A percentile compares a stretch with the other conserved stretches of the same genome.
Evolutionary conservation across 305 asterid species (phyloP).

Genomic region (Fraxinus dipetala): DNA sequence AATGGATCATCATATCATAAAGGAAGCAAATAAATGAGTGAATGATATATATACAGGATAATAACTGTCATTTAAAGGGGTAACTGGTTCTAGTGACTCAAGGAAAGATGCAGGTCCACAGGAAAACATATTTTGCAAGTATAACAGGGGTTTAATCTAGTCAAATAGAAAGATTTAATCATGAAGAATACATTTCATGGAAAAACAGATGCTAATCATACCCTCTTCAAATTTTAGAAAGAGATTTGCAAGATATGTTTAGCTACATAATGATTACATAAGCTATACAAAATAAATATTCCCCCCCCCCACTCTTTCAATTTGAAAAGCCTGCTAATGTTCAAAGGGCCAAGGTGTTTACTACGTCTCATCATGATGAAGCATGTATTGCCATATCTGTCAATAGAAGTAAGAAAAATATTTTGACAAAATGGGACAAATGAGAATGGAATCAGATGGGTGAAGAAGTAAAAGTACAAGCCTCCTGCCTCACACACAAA

Average conservation of each 20-base stretch:
- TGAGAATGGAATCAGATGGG: constrained; percentile 1
- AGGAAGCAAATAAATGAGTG: constrained; percentile 15
- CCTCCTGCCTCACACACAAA: neutral
- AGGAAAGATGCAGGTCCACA: neutral
- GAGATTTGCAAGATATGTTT: neutral
- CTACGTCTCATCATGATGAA: neutral
- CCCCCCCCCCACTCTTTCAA: neutral
- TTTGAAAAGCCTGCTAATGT: neutral
- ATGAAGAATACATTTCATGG: neutral
- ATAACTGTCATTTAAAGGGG: constrained; percentile 6
- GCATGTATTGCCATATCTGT: neutral
- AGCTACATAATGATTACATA: neutral
- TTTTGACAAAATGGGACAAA: neutral
- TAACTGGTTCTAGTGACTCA: neutral
- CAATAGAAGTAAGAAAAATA: neutral
- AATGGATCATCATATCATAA: constrained; percentile 28
- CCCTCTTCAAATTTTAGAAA: neutral
- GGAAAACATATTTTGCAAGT: neutral
- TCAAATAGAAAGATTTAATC: neutral
- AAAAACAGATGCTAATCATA: neutral
- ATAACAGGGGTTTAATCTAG: neutral
- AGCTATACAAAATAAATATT: neutral
- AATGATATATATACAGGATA: neutral
- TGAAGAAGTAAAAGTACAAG: neutral
- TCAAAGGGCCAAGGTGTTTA: neutral